Base-by-base conservation (phyloP, 2,329 filamentous ascomycete species). In the Pseudocercospora fuligena region DNA sequence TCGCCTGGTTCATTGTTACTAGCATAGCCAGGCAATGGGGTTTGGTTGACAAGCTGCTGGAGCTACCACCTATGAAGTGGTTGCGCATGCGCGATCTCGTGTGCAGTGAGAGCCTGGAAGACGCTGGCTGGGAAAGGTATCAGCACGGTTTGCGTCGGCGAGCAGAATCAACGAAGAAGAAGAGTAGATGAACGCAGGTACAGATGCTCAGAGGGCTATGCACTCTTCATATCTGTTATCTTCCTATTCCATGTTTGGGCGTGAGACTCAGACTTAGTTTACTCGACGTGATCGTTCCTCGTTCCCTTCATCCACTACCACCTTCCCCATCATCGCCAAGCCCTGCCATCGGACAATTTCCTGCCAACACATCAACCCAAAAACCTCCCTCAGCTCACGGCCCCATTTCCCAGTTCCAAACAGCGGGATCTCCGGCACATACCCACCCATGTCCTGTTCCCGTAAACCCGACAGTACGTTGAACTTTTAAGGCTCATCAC, bases 101-200 rank as follows among this genome's bases (percentile, higher is more conserved):
- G 12, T 85, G 96, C 6, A 90, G 91, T 77, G 94, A 98, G 80
- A 94, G 98, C 79, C 80, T 97, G 73, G 90, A 90, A 36, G 93
- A 97, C 81, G 90, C 93, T 49, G 95, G 95, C 1, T 99, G 94
- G 94, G 92, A 94, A 80, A 90, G 92, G 77, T 98, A 94, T 93
- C 90, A 94, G 78, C 82, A 84, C 58, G 78, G 80, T 63, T 80
- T 81, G 66, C 80, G 77, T 65, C 80, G 75, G 72, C 71, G 66
- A 36, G 66, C 66, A 23, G 61, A 68, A 23, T 8, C 61, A 21
- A 19, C 58, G 16, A n/a, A 56, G 27, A 31, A 51, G 47, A 74
- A 73, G 66, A 61, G 54, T n/a, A 68, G 63, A 49, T 73, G 60
- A 66, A 9, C 9, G 21, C 47, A 51, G 8, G 5, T 40, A 36